Base-by-base conservation (phyloP, 2,329 filamentous ascomycete species). In the Thelonectria discophora region DNA sequence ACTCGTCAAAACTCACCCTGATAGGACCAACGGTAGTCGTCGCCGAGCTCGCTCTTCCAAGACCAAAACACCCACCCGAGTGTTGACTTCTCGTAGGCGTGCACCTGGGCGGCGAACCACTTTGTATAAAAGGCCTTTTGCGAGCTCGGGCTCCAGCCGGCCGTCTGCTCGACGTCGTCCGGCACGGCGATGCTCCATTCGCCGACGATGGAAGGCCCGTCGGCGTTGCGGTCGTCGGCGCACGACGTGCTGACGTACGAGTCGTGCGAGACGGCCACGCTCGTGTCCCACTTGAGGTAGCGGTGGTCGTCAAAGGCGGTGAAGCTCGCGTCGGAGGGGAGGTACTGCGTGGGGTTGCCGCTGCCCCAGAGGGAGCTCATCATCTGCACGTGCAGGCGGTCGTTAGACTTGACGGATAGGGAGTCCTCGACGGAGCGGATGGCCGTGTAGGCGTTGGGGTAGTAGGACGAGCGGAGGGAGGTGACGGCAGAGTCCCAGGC, bases 291-390 rank as follows among this genome's bases (percentile, higher is more conserved):
- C 71, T 87, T 87, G 45, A 86, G 73, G 72, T 88, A 88, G 30
- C 83, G 80, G 70, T 88, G 86, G 73, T 87, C 82, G 70, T 88
- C 86, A 66, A 83, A 88, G 17, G 81, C 81, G 5, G 81, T 77
- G 68, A 78, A 80, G 42, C 77, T 73, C 13, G 75, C 75, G 65
- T 78, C 74, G 12, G 74, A 69, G 12, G 74, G 69, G 11, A 87
- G 74, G 55, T 75, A 77, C 53, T 80, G 66, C 24, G 76, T 80
- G 1, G 85, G 83, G 65, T 87, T 79, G 9, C 84, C 85, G 3
- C 84, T 80, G n/a, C 81, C 83, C 86, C 86, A 89, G 53, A 77
- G 73, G 24, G 77, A 68, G 63, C 84, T 80, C 77, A 80, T 80
- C 69, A 80, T 76, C 50, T 76, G 81, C 43, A 88, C 80, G 67